Conservation (phyloP, 2,329 filamentous ascomycete genomes). For the Ambrosiella xylebori region DNA sequence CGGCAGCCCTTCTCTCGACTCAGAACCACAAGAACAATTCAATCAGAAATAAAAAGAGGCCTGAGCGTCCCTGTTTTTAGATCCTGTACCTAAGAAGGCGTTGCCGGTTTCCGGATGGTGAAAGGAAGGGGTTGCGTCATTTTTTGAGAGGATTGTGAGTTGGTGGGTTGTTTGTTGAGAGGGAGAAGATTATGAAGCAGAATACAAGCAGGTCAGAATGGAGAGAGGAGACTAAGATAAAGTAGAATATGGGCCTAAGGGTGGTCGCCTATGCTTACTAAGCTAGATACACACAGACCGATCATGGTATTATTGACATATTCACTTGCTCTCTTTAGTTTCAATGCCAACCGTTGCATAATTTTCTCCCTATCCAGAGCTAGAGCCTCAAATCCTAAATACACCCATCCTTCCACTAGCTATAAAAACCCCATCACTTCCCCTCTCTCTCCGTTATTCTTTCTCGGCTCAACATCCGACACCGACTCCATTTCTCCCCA, state of each 20-base stretch:
- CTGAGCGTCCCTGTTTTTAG: not conserved
- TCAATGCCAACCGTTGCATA: no score
- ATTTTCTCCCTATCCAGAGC: no score
- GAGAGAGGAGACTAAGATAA: no score
- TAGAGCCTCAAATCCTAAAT: no score
- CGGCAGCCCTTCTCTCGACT: not conserved
- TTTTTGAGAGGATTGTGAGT: not conserved
- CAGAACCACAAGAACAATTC: not conserved
- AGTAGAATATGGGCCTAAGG: not conserved
- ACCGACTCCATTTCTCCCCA: no score
- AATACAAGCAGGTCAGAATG: not conserved
- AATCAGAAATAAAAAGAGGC: not conserved
- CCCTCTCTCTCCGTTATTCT: no score
- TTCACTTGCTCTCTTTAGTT: no score
- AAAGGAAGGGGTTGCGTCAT: constrained; percentile 3
- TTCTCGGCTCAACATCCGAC: no score
- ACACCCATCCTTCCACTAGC: no score
- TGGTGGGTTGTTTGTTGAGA: not conserved
- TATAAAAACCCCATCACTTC: no score
- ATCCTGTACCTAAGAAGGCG: constrained; percentile 6
- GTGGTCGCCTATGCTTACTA: not conserved
- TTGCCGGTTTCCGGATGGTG: constrained; percentile 6
- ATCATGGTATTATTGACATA: no score
- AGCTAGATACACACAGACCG: no score
- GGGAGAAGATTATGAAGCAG: not conserved